A percentile compares a stretch with the other conserved stretches of the same genome.
Evolutionary conservation across 1,284 basidiomycete genomes (phyloP).

Genomic region (Cryptococcus sp.): DNA sequence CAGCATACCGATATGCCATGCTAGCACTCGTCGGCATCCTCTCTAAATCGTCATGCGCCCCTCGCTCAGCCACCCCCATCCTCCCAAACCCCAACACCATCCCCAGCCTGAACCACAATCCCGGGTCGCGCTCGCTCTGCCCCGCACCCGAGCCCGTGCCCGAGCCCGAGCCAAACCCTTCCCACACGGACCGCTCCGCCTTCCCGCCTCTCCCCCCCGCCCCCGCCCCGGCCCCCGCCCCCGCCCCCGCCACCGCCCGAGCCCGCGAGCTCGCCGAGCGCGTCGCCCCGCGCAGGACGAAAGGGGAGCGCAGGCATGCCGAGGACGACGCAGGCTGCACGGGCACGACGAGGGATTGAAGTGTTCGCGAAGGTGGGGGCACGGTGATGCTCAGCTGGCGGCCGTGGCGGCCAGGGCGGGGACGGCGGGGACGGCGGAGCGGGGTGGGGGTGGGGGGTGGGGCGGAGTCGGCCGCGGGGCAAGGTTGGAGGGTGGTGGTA

Average conservation of each 20-base stretch:
- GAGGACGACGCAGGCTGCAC: background rate
- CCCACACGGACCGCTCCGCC: background rate
- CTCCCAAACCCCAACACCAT: too few species aligned
- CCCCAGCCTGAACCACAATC: too few species aligned
- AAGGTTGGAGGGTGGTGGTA: too few species aligned
- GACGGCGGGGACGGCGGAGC: too few species aligned
- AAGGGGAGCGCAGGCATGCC: background rate
- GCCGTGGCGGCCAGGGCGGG: too few species aligned
- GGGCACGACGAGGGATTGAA: background rate
- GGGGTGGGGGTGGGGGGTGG: too few species aligned
- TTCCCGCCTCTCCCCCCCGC: background rate
- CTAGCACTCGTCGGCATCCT: background rate
- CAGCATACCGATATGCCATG: background rate
- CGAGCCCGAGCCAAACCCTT: background rate
- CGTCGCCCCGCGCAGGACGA: background rate
- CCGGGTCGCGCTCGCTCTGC: too few species aligned
- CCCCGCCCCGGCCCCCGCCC: background rate
- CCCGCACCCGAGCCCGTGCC: too few species aligned
- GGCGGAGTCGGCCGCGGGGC: too few species aligned
- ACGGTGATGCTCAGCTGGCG: background rate
- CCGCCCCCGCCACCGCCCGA: background rate
- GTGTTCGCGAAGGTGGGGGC: background rate
- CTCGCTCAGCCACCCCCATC: too few species aligned
- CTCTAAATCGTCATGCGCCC: background rate
- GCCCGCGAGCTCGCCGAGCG: background rate